phyloP scores from a whole-genome alignment of 2,329 filamentous ascomycete species.

The Colletotrichum endophyticum region DNA sequence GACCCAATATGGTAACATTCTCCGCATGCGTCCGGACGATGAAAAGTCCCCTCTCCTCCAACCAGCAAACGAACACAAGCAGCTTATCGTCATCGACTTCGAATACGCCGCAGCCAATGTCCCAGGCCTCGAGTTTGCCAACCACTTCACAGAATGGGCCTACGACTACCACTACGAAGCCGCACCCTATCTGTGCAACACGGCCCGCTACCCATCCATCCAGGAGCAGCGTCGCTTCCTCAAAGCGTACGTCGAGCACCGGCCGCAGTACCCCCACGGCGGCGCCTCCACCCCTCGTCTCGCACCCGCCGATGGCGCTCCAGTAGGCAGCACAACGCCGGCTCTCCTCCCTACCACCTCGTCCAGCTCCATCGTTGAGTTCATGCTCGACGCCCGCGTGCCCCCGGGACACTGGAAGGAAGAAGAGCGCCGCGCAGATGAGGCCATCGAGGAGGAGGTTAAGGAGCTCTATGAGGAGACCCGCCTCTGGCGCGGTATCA shows the following conservation, averaged over 20 bases:
- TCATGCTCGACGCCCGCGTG: conserved; percentile 81
- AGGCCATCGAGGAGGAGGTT: conserved; percentile 70
- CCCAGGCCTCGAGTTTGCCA: conserved; percentile 89
- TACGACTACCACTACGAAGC: conserved; percentile 91
- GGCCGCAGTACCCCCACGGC: conserved; percentile 65
- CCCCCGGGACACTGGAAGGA: conserved; percentile 62
- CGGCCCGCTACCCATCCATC: conserved; percentile 72
- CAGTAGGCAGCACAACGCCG: conserved; percentile 33
- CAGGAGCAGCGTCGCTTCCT: conserved; percentile 88
- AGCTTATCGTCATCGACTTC: conserved; percentile 96
- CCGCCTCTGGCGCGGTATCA: conserved; percentile 83
- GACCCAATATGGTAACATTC: conserved; percentile 98
- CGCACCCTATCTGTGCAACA: conserved; percentile 70
- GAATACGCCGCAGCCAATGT: conserved; percentile 94
- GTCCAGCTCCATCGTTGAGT: conserved; percentile 64
- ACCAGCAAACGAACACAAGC: conserved; percentile 92
- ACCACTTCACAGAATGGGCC: conserved; percentile 98
- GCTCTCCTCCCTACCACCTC: conserved; percentile 40
- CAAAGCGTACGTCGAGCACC: conserved; percentile 84
- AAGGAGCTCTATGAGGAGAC: conserved; percentile 78
- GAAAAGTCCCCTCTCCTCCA: conserved; percentile 86
- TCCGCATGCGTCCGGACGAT: conserved; percentile 71
- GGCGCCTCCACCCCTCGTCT: conserved; percentile 54
- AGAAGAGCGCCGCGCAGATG: conserved; percentile 66
- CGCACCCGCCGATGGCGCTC: conserved; percentile 39